Percentiles rank a stretch among this genome's conserved stretches.
These are phyloP conservation scores for Chytriomyces hyalinus DNA, from an alignment of 192 early-diverging fungal species.

Conservation along the genomic window DNA sequence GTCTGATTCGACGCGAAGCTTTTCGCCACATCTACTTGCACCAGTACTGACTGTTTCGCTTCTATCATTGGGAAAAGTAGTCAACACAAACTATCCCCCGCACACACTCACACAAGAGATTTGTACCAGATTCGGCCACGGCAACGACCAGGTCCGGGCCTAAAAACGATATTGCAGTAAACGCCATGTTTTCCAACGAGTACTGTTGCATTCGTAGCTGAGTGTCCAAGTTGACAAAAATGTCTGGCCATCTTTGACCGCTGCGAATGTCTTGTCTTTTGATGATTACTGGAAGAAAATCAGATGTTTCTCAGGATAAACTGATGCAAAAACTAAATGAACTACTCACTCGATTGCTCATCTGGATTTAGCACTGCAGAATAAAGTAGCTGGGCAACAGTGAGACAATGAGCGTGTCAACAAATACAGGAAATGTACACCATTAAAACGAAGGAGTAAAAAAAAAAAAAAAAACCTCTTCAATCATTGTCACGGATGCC, in stretches of 20 bases:
- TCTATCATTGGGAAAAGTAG: neutral
- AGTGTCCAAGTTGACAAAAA: neutral
- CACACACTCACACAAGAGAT: no score
- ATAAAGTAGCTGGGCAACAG: neutral
- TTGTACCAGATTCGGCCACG: neutral
- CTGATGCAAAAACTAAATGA: neutral
- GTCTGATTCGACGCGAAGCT: neutral
- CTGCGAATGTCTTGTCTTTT: neutral
- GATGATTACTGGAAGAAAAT: neutral
- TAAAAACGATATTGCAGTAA: neutral
- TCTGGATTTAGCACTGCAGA: neutral
- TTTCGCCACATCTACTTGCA: neutral
- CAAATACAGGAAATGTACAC: neutral
- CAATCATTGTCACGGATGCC: neutral
- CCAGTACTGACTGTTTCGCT: neutral
- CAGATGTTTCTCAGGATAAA: neutral
- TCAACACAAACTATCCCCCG: no score
- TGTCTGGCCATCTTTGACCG: neutral
- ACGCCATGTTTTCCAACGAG: neutral
- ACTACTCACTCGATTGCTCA: no score
- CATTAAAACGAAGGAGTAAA: neutral
- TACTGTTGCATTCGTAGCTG: neutral
- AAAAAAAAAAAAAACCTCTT: slow-evolving; percentile 9
- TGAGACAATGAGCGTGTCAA: neutral
- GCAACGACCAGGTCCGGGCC: neutral